Evolutionary conservation across 768 basidiomycete species (phyloP).

Genomic region (Tulasnella sp.): DNA sequence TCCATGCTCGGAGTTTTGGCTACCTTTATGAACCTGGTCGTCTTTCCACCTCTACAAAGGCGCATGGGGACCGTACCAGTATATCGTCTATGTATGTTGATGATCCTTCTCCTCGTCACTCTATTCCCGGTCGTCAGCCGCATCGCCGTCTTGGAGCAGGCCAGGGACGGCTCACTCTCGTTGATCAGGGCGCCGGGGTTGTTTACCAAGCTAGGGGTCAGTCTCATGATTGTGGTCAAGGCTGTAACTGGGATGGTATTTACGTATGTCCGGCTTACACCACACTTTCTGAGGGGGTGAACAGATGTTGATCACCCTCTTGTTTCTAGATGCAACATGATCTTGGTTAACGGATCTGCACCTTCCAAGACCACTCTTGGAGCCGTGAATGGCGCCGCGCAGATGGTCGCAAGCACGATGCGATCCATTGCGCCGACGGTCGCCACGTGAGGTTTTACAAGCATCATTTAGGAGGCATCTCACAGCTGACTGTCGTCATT

Average conservation of each 20-base stretch:
- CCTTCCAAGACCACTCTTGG: conserved; percentile 15
- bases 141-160: background rate
- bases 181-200: background rate
- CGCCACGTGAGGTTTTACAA: conserved; percentile 1
- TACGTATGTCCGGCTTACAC: too few species aligned
- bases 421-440: conserved; percentile 12
- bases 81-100: conserved; percentile 4
- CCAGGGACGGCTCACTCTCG: background rate
- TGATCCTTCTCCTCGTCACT: conserved; percentile 10
- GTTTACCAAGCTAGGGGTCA: background rate
- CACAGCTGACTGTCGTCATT: background rate
- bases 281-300: too few species aligned
- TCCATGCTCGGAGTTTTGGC: conserved; percentile 14
- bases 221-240: background rate
- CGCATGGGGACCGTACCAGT: conserved; percentile 10
- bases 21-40: conserved; percentile 14
- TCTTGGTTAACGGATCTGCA: conserved; percentile 14
- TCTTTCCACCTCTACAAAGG: conserved; percentile 15
- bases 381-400: conserved; percentile 17
- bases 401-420: conserved; percentile 17
- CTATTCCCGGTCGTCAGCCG: conserved; percentile 13
- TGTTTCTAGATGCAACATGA: conserved; percentile 16
- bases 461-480: too few species aligned
- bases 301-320: too few species aligned
- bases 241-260: background rate